These are phyloP conservation scores for Starmera caribaea DNA, from an alignment of 805 yeast genomes.

Conservation along the genomic window DNA sequence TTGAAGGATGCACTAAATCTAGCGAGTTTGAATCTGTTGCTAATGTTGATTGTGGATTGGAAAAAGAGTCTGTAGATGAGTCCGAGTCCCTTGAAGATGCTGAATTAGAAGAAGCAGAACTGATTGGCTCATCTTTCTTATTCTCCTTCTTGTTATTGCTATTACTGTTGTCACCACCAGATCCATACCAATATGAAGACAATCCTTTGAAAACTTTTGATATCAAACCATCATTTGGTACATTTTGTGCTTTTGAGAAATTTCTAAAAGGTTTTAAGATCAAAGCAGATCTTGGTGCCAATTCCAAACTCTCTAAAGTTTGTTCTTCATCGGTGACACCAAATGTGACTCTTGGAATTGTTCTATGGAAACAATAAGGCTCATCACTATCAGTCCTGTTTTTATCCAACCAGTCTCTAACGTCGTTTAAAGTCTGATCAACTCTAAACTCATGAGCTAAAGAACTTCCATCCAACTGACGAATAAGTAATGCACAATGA, in stretches of 20 bases:
- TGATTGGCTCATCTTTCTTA: no score
- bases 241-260: constrained; percentile 19
- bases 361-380: constrained; percentile 37
- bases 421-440: constrained; percentile 38
- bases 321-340: constrained; percentile 50
- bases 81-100: no score
- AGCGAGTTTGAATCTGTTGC: not conserved
- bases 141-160: no score
- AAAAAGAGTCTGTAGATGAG: no score
- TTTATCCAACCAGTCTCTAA: constrained; percentile 50
- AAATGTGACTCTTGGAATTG: constrained; percentile 54
- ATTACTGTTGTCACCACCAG: no score
- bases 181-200: constrained; percentile 23
- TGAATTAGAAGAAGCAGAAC: no score
- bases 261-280: constrained; percentile 53
- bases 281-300: constrained; percentile 66
- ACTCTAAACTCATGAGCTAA: constrained; percentile 40
- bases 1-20: not conserved
- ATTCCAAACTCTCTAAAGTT: constrained; percentile 41
- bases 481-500: constrained; percentile 41
- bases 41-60: not conserved
- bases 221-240: constrained; percentile 15
- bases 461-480: constrained; percentile 59
- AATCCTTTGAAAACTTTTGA: constrained; percentile 24
- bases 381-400: constrained; percentile 38